Conservation (phyloP, 2,329 filamentous ascomycete species). For the Beauveria pseudobassiana region DNA sequence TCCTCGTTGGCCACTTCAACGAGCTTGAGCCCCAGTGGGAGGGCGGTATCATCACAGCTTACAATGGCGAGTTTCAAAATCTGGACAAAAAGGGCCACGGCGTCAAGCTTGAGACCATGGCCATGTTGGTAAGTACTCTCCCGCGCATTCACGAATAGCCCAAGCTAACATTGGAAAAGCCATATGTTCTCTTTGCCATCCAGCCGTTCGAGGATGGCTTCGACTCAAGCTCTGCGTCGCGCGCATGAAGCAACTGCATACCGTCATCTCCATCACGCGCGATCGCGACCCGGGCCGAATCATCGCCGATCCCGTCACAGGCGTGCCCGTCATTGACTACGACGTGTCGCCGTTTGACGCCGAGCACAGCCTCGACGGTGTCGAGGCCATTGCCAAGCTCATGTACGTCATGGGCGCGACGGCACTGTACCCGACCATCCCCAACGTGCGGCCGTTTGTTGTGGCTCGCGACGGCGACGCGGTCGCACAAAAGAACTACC, state of each 20-base stretch:
- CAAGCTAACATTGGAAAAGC: slow-evolving; percentile 8
- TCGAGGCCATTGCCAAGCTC: slow-evolving; percentile 66
- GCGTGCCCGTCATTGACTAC: slow-evolving; percentile 62
- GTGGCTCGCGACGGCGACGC: slow-evolving; percentile 20
- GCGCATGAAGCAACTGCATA: slow-evolving; percentile 60
- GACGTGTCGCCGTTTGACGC: slow-evolving; percentile 64
- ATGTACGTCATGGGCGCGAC: slow-evolving; percentile 69
- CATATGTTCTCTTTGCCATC: slow-evolving; percentile 49
- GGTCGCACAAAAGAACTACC: slow-evolving; percentile 13
- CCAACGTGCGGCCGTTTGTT: slow-evolving; percentile 56
- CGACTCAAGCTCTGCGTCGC: slow-evolving; percentile 64
- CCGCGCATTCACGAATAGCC: too few species aligned
- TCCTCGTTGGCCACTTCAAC: slow-evolving; percentile 55
- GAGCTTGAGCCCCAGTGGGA: slow-evolving; percentile 66
- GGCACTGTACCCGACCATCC: slow-evolving; percentile 66
- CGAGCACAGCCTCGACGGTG: slow-evolving; percentile 61
- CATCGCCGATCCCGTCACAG: slow-evolving; percentile 61
- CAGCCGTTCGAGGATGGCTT: slow-evolving; percentile 62
- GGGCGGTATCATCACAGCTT: slow-evolving; percentile 69
- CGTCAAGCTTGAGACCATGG: slow-evolving; percentile 67
- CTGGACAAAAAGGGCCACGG: slow-evolving; percentile 76
- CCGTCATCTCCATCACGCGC: slow-evolving; percentile 65
- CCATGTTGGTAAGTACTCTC: slow-evolving; percentile 50
- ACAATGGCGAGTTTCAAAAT: slow-evolving; percentile 72
- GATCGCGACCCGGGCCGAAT: slow-evolving; percentile 72